phyloP scores from a whole-genome alignment of 306 rosid species.

The Sicyos baderoa region DNA sequence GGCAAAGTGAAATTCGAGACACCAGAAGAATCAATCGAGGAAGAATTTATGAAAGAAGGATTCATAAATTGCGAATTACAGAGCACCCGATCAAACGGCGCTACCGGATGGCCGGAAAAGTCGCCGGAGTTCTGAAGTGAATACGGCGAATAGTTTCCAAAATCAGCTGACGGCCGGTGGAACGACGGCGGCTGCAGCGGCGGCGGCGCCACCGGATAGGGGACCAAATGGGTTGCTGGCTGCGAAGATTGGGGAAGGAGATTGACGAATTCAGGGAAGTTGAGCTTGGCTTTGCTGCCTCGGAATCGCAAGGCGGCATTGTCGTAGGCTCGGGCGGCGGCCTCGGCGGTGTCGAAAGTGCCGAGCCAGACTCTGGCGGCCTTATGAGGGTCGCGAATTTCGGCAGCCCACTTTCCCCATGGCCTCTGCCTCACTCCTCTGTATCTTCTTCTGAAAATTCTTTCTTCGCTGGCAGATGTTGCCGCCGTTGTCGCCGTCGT shows the following conservation, averaged over 20 bases:
- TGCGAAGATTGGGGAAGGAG: background rate
- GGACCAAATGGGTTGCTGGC: background rate
- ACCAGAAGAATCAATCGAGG: background rate
- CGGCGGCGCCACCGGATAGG: background rate
- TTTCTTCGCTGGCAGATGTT: background rate
- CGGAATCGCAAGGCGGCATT: conserved; percentile 22
- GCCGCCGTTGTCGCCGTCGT: background rate
- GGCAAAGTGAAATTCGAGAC: background rate
- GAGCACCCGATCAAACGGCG: background rate
- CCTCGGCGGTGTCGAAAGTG: conserved; percentile 21
- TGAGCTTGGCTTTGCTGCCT: conserved; percentile 24
- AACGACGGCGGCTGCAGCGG: background rate
- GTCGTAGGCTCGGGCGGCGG: conserved; percentile 23
- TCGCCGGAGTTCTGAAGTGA: conserved; percentile 9
- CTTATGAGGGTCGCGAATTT: conserved; percentile 22
- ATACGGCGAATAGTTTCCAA: background rate
- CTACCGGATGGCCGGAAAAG: background rate
- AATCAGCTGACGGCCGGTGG: background rate
- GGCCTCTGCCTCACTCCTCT: conserved; percentile 27
- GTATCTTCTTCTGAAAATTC: conserved; percentile 15
- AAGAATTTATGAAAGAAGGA: background rate
- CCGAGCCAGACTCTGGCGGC: conserved; percentile 24
- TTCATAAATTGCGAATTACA: background rate
- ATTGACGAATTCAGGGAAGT: conserved; percentile 23
- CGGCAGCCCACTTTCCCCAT: conserved; percentile 27